Evolutionary conservation across 495 filamentous ascomycete species (phyloP), one percentile per base, ranked within the genome.

Genomic region (Rhizodiscina lignyota): DNA sequence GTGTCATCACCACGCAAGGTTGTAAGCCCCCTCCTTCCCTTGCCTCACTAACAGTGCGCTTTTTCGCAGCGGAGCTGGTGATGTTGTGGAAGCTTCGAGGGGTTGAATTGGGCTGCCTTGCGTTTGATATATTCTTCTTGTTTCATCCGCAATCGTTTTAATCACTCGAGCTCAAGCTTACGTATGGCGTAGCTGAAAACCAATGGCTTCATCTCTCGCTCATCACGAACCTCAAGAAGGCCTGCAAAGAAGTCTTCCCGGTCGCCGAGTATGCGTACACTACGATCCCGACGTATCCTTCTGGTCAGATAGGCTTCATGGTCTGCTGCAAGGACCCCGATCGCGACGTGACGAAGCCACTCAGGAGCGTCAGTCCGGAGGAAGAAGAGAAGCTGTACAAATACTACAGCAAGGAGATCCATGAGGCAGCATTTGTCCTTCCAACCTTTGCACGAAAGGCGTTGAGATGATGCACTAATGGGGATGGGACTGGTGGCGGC

Each of bases 1-100:
- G 89, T 64, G 85, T 99, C 47, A 93, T 99, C 64, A 92, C 89
- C 61, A 99, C 91, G 47, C 89, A 99, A 94, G 89, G 89, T 97
- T 92, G 83, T 94, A 54, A 54, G 79, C 68, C 81, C 85, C 70
- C 70, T 75, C 72, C 69, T 77, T 18, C 30, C 30, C 30, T 10
- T 32, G 8, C 68, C 65, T 56, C 64, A 1, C n/a, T n/a, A n/a
- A n/a, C n/a, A n/a, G n/a, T n/a, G n/a, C n/a, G n/a, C n/a, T n/a
- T n/a, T n/a, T n/a, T n/a, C n/a, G n/a, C n/a, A n/a, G n/a, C n/a
- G n/a, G n/a, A n/a, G n/a, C n/a, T n/a, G n/a, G n/a, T n/a, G n/a
- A n/a, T n/a, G n/a, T n/a, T n/a, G n/a, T n/a, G n/a, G n/a, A n/a
- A n/a, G n/a, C n/a, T n/a, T n/a, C n/a, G n/a, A n/a, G n/a, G n/a